A percentile compares a stretch with the other conserved stretches of the same genome.
Evolutionary conservation across 495 filamentous ascomycete genomes (phyloP).

Genomic region (Podospora sp.): DNA sequence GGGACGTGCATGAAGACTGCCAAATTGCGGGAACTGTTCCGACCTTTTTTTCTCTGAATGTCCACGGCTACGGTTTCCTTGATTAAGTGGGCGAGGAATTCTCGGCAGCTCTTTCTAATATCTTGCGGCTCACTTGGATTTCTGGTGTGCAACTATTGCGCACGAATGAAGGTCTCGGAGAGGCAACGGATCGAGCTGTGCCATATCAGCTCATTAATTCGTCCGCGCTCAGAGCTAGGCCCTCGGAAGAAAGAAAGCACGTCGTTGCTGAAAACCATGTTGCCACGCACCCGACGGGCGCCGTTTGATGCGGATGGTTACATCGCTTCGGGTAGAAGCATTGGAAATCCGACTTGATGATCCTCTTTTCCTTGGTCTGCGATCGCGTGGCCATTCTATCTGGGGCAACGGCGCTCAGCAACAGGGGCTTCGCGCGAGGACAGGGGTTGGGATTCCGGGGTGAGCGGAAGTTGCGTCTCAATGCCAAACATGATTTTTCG

Average conservation of each 20-base stretch:
- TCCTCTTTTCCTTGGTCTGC: neutral
- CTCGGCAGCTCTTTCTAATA: neutral
- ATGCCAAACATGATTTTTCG: neutral
- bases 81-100: neutral
- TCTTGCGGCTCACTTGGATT: neutral
- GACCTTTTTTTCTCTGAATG: neutral
- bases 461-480: neutral
- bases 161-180: too few species aligned
- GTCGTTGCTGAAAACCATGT: neutral
- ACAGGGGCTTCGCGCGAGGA: neutral
- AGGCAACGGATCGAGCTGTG: too few species aligned
- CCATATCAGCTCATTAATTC: neutral
- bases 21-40: neutral
- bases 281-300: neutral
- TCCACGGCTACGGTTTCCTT: neutral
- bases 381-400: slow-evolving; percentile 11
- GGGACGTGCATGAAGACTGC: neutral
- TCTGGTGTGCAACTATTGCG: neutral
- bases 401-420: neutral
- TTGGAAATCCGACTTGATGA: neutral
- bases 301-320: neutral
- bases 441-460: neutral
- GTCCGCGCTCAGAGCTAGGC: neutral
- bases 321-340: slow-evolving; percentile 9
- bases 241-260: neutral